A percentile compares a stretch with the other conserved stretches of the same genome.
Conservation (phyloP, 805 yeast species). For the Yarrowia sp. region DNA sequence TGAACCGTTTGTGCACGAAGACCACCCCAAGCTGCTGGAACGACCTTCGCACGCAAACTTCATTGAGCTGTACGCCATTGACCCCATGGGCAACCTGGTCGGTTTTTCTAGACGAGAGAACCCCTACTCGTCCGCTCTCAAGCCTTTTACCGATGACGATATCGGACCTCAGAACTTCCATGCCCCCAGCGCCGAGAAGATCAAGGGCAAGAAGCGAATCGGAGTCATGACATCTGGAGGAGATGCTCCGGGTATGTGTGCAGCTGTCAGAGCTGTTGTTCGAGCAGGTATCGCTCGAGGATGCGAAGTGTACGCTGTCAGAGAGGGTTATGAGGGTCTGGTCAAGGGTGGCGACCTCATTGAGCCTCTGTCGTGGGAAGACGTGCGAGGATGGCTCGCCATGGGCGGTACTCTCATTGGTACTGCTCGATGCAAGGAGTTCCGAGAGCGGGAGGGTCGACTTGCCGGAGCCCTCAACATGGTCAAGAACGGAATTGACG, state of each 20-base stretch:
- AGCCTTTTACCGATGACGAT: background rate
- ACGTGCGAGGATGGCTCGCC: slow-evolving; percentile 89
- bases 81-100: slow-evolving; percentile 78
- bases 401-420: slow-evolving; percentile 96
- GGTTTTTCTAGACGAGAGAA: slow-evolving; percentile 64
- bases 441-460: slow-evolving; percentile 83
- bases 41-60: slow-evolving; percentile 74
- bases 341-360: slow-evolving; percentile 80
- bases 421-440: slow-evolving; percentile 88
- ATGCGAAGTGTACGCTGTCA: slow-evolving; percentile 87
- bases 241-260: slow-evolving; percentile 98
- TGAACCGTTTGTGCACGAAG: background rate
- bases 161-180: background rate
- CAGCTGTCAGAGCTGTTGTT: slow-evolving; percentile 92
- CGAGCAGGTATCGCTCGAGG: slow-evolving; percentile 83
- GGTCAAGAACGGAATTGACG: slow-evolving; percentile 87
- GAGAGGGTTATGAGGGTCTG: slow-evolving; percentile 93
- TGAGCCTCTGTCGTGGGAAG: slow-evolving; percentile 84
- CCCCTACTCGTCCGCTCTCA: slow-evolving; percentile 34
- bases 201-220: slow-evolving; percentile 49
- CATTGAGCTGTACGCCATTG: slow-evolving; percentile 69
- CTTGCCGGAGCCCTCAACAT: slow-evolving; percentile 78
- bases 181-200: background rate
- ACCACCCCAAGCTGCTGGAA: slow-evolving; percentile 28
- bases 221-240: slow-evolving; percentile 99